A percentile compares a stretch with the other conserved stretches of the same genome.
Evolutionary conservation across 2,329 filamentous ascomycete genomes (phyloP).

Genomic region (Fusarium armeniacum): DNA sequence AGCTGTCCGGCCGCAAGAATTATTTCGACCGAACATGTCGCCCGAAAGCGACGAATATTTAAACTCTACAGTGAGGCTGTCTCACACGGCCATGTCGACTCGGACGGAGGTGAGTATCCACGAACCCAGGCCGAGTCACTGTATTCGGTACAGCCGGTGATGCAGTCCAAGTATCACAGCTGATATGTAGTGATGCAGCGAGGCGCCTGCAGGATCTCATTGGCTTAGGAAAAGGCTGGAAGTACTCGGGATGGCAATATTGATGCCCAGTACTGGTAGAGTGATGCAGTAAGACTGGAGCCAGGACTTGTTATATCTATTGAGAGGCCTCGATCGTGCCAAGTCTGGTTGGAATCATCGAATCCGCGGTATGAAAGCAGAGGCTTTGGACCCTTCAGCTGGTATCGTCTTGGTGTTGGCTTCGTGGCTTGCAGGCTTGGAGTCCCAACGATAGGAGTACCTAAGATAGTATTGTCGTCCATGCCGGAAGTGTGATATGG

Average conservation of each 20-base stretch:
- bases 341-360: neutral
- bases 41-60: slow-evolving; percentile 9
- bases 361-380: neutral
- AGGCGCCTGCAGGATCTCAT: slow-evolving; percentile 23
- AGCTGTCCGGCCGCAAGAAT: slow-evolving; percentile 5
- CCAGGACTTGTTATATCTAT: neutral
- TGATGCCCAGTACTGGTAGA: slow-evolving; percentile 8
- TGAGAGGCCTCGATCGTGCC: neutral
- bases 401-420: slow-evolving; percentile 1
- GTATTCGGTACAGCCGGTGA: slow-evolving; percentile 23
- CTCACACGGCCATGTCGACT: slow-evolving; percentile 17
- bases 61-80: slow-evolving; percentile 13
- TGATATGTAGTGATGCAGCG: slow-evolving; percentile 34
- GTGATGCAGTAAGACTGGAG: slow-evolving; percentile 14
- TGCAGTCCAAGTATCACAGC: slow-evolving; percentile 30
- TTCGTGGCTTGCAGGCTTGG: slow-evolving; percentile 32
- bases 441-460: neutral
- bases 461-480: slow-evolving; percentile 9
- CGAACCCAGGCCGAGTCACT: slow-evolving; percentile 10
- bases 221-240: slow-evolving; percentile 14
- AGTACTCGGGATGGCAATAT: slow-evolving; percentile 8
- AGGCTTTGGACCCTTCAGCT: neutral
- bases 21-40: slow-evolving; percentile 13
- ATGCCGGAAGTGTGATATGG: slow-evolving; percentile 2
- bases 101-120: slow-evolving; percentile 10